Base-by-base conservation (phyloP, 2,329 filamentous ascomycete species). In the Davidsoniella virescens region DNA sequence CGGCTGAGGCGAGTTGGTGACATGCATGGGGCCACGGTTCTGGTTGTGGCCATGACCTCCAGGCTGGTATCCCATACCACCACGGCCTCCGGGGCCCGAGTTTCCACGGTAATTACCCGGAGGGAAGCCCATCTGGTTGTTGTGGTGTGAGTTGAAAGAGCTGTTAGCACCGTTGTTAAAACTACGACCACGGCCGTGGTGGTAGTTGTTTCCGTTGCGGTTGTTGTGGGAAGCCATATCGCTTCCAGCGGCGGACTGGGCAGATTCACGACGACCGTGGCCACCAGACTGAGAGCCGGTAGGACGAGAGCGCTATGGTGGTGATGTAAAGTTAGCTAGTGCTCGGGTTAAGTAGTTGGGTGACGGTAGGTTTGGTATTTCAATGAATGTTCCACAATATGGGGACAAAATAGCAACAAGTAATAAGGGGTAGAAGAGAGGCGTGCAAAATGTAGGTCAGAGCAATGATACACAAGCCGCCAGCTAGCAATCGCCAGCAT, bases 221-320 rank as follows among this genome's bases (percentile, higher is more conserved):
- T 78, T 71, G 38, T 73, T 70, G 29, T 55, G 54, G 23, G 48
- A 50, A 37, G 51, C 51, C 53, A 55, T 54, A 25, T 55, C 54
- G 16, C 54, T 57, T 9, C 55, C 55, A 37, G 57, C 59, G 44
- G 79, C 74, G 18, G 86, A 93, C 61, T 92, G 87, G 37, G 82
- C 82, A 26, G 90, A 95, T 63, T 90, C 84, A 58, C 87, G 82
- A 60, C 90, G 83, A 59, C 86, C 76, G 65, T 96, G 88, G 56
- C 68, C 61, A 42, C 75, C 76, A n/a, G 78, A 73, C 59, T 83
- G 82, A 50, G 76, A 54, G 73, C 70, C 54, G 73, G 70, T 75
- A 57, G 80, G 76, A 54, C 77, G 73, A 57, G 77, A 70, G 61
- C 76, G 76, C 76, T 82, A 59, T 39, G 50, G 56, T 33, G 10